Percentiles rank a stretch among this genome's conserved stretches.
These are phyloP conservation scores for Corniculantispora saksenae DNA, from an alignment of 2,329 filamentous ascomycete genomes.

Conservation along the genomic window DNA sequence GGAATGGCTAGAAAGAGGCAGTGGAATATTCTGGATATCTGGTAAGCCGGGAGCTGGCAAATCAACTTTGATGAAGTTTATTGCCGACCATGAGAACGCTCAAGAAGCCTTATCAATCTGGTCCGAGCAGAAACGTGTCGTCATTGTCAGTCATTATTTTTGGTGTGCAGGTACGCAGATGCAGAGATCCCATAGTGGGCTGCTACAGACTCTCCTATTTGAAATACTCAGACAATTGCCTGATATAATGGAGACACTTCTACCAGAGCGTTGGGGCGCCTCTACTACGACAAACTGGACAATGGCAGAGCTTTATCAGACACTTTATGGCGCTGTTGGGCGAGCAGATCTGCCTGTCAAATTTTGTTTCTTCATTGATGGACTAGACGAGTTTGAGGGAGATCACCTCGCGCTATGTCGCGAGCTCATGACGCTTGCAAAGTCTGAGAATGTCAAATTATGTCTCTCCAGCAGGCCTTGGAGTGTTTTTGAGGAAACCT, in stretches of 20 bases:
- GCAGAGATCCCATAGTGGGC: slow-evolving; percentile 42
- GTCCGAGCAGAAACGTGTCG: slow-evolving; percentile 31
- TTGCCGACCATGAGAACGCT: slow-evolving; percentile 32
- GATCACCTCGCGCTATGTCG: slow-evolving; percentile 12
- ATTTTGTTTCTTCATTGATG: slow-evolving; percentile 24
- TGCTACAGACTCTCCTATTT: slow-evolving; percentile 32
- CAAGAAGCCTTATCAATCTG: slow-evolving; percentile 33
- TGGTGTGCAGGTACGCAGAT: slow-evolving; percentile 40
- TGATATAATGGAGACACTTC: neutral
- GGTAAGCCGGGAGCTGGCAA: slow-evolving; percentile 50
- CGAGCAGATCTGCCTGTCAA: neutral
- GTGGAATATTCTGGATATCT: slow-evolving; percentile 38
- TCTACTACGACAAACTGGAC: neutral
- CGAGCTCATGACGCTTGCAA: slow-evolving; percentile 14
- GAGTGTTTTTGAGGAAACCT: slow-evolving; percentile 17
- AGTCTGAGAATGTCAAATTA: slow-evolving; percentile 22
- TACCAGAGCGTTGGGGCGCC: neutral
- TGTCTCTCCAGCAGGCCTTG: slow-evolving; percentile 28
- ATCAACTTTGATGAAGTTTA: slow-evolving; percentile 48
- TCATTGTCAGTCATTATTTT: slow-evolving; percentile 42
- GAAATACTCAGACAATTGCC: slow-evolving; percentile 17
- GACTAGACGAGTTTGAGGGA: slow-evolving; percentile 25
- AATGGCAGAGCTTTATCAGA: neutral
- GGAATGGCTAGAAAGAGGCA: slow-evolving; percentile 27
- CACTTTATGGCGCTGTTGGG: neutral